A percentile compares a stretch with the other conserved stretches of the same genome.
Conservation (phyloP, 768 basidiomycete genomes). For the Multifurca ochricompacta region DNA sequence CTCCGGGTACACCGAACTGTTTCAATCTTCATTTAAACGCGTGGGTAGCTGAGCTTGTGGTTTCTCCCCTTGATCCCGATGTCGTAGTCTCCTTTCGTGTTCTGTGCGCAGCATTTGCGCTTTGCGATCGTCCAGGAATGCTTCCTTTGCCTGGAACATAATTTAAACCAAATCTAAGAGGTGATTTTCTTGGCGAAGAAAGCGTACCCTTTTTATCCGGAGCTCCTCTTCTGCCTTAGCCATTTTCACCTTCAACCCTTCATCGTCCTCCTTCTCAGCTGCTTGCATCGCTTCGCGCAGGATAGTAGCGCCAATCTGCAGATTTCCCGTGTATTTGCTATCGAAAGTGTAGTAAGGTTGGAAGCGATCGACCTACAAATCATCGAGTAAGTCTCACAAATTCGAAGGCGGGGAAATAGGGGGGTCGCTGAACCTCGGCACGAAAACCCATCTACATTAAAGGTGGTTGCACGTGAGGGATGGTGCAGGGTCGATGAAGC, state of each 20-base stretch:
- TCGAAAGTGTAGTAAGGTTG: conserved; percentile 70
- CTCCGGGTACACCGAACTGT: not conserved
- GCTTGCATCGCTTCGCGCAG: conserved; percentile 54
- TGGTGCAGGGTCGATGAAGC: conserved; percentile 45
- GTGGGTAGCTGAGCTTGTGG: not conserved
- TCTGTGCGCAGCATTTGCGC: conserved; percentile 46
- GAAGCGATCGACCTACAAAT: conserved; percentile 52
- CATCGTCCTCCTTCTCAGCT: conserved; percentile 41
- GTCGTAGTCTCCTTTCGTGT: conserved; percentile 38
- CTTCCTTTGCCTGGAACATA: conserved; percentile 55
- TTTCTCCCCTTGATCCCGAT: not conserved
- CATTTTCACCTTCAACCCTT: conserved; percentile 39
- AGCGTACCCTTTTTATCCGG: conserved; percentile 46
- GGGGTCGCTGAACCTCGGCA: conserved; percentile 42
- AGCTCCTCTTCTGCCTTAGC: conserved; percentile 52
- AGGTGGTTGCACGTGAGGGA: not conserved
- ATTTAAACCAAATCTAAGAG: not conserved
- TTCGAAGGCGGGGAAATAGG: not conserved
- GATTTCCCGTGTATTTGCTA: conserved; percentile 40
- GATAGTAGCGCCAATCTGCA: conserved; percentile 57
- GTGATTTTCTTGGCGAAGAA: not conserved
- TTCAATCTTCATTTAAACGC: not conserved
- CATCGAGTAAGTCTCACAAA: not conserved
- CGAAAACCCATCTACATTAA: conserved; percentile 35
- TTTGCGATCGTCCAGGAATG: conserved; percentile 73